Conservation (phyloP, 495 filamentous ascomycete species). For the Umbilicaria muhlenbergii region DNA sequence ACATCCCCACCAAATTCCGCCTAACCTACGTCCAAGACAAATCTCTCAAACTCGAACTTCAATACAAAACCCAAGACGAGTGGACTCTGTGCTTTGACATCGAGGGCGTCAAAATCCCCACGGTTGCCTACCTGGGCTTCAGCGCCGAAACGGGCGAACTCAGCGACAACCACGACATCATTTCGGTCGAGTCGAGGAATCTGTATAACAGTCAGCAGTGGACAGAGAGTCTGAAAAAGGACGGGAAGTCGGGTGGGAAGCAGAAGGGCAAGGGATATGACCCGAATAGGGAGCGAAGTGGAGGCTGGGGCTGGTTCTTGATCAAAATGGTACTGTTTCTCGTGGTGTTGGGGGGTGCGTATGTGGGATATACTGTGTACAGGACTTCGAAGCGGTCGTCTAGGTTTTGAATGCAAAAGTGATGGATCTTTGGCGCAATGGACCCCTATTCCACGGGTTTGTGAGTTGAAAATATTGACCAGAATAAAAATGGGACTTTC, state of each 20-base stretch:
- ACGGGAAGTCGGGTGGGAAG: slow-evolving; percentile 23
- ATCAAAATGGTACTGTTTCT: slow-evolving; percentile 69
- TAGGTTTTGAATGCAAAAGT: slow-evolving; percentile 45
- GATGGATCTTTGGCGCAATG: no score
- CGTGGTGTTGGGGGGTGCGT: slow-evolving; percentile 50
- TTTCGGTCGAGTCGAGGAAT: slow-evolving; percentile 75
- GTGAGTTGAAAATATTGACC: no score
- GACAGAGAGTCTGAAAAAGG: slow-evolving; percentile 9
- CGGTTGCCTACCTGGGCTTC: slow-evolving; percentile 89
- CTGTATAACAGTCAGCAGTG: slow-evolving; percentile 48
- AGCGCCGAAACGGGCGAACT: slow-evolving; percentile 92
- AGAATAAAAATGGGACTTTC: no score
- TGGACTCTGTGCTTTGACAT: slow-evolving; percentile 85
- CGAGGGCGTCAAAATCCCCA: slow-evolving; percentile 63
- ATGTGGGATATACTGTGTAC: slow-evolving; percentile 75
- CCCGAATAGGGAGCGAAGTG: slow-evolving; percentile 22
- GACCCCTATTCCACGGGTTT: not conserved
- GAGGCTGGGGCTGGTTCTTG: slow-evolving; percentile 88
- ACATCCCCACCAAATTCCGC: slow-evolving; percentile 63
- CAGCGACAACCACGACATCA: slow-evolving; percentile 95
- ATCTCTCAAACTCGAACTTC: slow-evolving; percentile 74
- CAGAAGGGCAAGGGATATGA: slow-evolving; percentile 12
- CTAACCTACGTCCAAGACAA: slow-evolving; percentile 97
- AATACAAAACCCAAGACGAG: slow-evolving; percentile 76
- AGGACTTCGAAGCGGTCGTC: slow-evolving; percentile 56